phyloP scores from a whole-genome alignment of 441 rosid species.

The Gossypium armourianum region DNA sequence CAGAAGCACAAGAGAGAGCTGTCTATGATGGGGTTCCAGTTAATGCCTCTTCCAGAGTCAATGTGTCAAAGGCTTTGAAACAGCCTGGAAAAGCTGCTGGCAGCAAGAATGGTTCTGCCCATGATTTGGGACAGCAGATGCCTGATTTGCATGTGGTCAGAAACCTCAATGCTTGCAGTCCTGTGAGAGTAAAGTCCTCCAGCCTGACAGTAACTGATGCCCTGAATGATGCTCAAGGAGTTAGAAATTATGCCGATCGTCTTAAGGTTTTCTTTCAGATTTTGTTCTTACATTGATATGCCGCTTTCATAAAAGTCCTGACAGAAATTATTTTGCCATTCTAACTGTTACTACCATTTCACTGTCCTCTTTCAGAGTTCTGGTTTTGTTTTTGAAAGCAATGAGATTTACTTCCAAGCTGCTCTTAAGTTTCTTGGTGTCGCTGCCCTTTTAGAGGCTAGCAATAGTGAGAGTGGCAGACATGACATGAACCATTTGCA shows the following conservation, averaged over 20 bases:
- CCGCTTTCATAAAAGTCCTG: neutral
- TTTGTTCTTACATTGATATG: constrained; percentile 8
- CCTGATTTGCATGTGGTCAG: constrained; percentile 21
- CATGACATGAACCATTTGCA: constrained; percentile 45
- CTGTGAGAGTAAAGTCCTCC: constrained; percentile 27
- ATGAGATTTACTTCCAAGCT: constrained; percentile 51
- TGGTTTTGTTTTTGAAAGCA: constrained; percentile 46
- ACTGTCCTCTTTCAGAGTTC: constrained; percentile 31
- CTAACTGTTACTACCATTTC: constrained; percentile 21
- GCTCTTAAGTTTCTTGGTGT: constrained; percentile 56
- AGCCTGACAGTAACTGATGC: constrained; percentile 29
- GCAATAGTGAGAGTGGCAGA: constrained; percentile 32
- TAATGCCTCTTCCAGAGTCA: constrained; percentile 22
- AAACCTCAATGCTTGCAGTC: constrained; percentile 25
- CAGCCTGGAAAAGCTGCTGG: constrained; percentile 20
- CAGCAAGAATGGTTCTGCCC: constrained; percentile 22
- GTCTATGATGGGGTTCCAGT: constrained; percentile 16
- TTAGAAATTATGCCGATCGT: constrained; percentile 41
- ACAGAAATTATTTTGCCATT: neutral
- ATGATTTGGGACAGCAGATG: constrained; percentile 12
- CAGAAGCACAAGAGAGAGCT: constrained; percentile 16
- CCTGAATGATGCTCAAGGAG: constrained; percentile 48
- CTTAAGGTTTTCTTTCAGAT: constrained; percentile 41
- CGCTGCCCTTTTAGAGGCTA: constrained; percentile 53
- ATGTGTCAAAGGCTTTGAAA: constrained; percentile 21